phyloP scores from a whole-genome alignment of 805 yeast genomes.

The Teunomyces atbi region DNA sequence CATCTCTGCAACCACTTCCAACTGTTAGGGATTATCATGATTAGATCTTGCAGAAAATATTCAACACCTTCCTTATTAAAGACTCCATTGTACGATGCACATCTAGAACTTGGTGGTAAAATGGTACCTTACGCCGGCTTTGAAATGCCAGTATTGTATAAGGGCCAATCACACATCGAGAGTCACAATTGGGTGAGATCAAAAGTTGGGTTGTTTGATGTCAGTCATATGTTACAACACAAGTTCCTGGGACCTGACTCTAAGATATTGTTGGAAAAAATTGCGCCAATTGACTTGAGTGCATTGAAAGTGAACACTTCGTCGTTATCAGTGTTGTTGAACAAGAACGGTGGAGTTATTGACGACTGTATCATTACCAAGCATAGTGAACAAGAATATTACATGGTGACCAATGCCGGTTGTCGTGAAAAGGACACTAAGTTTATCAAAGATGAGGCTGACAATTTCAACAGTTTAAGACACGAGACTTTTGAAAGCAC shows the following conservation, averaged over 20 bases:
- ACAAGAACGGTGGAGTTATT: conserved; percentile 75
- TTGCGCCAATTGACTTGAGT: conserved; percentile 87
- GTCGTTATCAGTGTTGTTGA: conserved; percentile 74
- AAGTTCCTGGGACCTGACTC: conserved; percentile 68
- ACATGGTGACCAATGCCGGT: conserved; percentile 95
- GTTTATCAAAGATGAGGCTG: conserved; percentile 57
- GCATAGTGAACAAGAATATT: conserved; percentile 70
- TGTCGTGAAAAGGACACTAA: conserved; percentile 77
- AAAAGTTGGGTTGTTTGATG: conserved; percentile 90
- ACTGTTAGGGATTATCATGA: neutral
- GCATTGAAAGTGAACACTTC: conserved; percentile 55
- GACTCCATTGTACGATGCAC: conserved; percentile 84
- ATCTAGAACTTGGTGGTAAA: conserved; percentile 75
- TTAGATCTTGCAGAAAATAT: conserved; percentile 17
- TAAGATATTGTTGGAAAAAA: conserved; percentile 62
- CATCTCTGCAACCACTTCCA: neutral
- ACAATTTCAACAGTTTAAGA: conserved; percentile 35
- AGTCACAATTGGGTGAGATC: conserved; percentile 93
- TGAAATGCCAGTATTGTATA: conserved; percentile 89
- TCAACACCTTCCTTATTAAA: conserved; percentile 39
- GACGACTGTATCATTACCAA: conserved; percentile 93
- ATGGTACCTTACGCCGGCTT: conserved; percentile 98
- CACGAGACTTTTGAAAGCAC: conserved; percentile 62
- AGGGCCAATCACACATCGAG: conserved; percentile 81
- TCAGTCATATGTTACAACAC: conserved; percentile 97